phyloP scores from a whole-genome alignment of 1,284 basidiomycete genomes.

The Binderoboletus segoi region DNA sequence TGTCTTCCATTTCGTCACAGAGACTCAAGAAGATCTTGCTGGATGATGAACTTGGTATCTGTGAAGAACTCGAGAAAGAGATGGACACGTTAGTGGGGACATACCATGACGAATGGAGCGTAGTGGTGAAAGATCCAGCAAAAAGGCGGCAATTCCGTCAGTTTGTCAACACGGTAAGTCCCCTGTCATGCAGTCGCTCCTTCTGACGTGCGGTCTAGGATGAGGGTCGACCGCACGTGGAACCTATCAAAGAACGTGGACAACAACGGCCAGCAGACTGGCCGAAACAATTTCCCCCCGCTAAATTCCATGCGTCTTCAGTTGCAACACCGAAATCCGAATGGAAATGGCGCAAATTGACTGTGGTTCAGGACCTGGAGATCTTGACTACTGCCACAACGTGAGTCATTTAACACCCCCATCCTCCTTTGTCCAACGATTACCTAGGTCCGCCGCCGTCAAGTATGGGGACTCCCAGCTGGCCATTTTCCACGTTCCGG shows the following conservation, averaged over 20 bases:
- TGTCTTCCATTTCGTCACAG: constrained; percentile 27
- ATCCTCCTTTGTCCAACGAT: background rate
- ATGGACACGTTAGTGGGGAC: constrained; percentile 71
- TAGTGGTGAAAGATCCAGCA: constrained; percentile 55
- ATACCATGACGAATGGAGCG: constrained; percentile 75
- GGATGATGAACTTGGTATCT: constrained; percentile 79
- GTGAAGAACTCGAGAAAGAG: constrained; percentile 67
- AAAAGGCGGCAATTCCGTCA: constrained; percentile 64
- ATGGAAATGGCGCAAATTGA: constrained; percentile 66
- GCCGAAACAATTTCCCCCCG: constrained; percentile 57
- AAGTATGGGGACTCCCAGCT: constrained; percentile 75
- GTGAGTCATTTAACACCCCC: constrained; percentile 28
- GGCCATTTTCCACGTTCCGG: constrained; percentile 65
- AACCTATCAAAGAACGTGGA: constrained; percentile 63
- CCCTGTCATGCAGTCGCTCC: background rate
- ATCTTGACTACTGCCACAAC: constrained; percentile 51
- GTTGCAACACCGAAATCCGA: constrained; percentile 47
- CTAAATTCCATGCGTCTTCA: constrained; percentile 46
- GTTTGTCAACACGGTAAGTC: constrained; percentile 63
- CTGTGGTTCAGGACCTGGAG: constrained; percentile 54
- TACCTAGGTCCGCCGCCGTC: constrained; percentile 47
- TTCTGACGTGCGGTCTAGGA: constrained; percentile 39
- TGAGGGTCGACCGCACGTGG: constrained; percentile 54
- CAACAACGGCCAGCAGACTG: constrained; percentile 72
- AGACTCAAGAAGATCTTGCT: constrained; percentile 68